A percentile compares a stretch with the other conserved stretches of the same genome.
Evolutionary conservation across 2,329 filamentous ascomycete species (phyloP).

Genomic region (Fusarium sp.): DNA sequence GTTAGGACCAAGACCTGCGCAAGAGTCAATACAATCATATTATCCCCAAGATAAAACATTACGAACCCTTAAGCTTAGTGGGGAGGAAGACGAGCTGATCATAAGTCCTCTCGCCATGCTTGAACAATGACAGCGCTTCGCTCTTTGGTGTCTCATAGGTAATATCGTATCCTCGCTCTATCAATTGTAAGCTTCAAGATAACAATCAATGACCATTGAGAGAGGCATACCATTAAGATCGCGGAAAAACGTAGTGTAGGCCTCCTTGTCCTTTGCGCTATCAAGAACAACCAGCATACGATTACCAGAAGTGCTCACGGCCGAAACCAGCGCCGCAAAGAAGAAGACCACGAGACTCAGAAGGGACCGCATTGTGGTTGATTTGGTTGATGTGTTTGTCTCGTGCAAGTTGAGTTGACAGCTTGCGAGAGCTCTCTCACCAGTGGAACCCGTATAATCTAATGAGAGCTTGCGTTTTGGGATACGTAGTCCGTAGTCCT

Average conservation of each 20-base stretch:
- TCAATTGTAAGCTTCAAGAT: constrained; percentile 34
- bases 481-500: constrained; percentile 53
- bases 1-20: constrained; percentile 82
- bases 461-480: constrained; percentile 47
- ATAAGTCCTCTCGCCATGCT: constrained; percentile 86
- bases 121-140: constrained; percentile 80
- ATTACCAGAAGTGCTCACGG: constrained; percentile 81
- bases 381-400: constrained; percentile 17
- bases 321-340: constrained; percentile 74
- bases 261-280: constrained; percentile 80
- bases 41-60: not conserved
- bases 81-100: constrained; percentile 93
- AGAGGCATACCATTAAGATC: constrained; percentile 72
- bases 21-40: constrained; percentile 21
- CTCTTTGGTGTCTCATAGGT: constrained; percentile 86
- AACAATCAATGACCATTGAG: not conserved
- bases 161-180: constrained; percentile 85
- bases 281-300: constrained; percentile 89
- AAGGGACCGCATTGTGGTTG: constrained; percentile 74
- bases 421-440: constrained; percentile 39
- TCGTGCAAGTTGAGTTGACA: constrained; percentile 40
- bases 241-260: constrained; percentile 83
- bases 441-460: constrained; percentile 15
- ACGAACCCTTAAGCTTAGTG: constrained; percentile 85
- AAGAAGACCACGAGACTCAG: constrained; percentile 76